Base-by-base conservation (phyloP, 1,284 basidiomycete genomes). In the Moniliella sp. region DNA sequence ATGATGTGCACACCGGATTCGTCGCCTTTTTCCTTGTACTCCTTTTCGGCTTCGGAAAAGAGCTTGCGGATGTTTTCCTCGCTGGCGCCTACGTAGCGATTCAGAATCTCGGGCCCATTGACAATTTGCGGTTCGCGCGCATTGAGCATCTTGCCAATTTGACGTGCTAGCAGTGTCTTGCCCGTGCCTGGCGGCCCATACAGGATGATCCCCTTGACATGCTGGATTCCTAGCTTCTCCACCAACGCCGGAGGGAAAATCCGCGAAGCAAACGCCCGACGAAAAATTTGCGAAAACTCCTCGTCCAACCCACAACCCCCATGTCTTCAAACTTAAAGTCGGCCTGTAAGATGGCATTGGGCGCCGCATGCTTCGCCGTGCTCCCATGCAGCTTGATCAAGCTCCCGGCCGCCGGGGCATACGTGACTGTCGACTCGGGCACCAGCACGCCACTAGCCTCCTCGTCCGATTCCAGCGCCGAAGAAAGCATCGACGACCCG, bases 261-360 rank as follows among this genome's bases (percentile, higher is more conserved):
- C 36, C 91, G 82, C 37, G 79, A 84, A 0, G 91, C 88, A 60
- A 99, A 99, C 0, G 91, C 91, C 57, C 91, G 78, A 61, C 91
- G 80, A 68, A 99, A 99, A 59, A 99, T 99, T 35, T 82, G 76
- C 36, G 74, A 74, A 57, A 99, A 99, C 59, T 99, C 91, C 5
- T 72, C 69, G 62, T 99, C 91, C 25, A 99, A 69, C 58, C 91
- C 91, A 58, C 91, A 51, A 99, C 94, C 15, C 91, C 91, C 88
- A 99, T 97, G 62, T 99, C 91, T 58, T 93, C 81, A 47, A 99
- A 99, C 63, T 91, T 94, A 73, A 99, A 99, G 65, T 94, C 94
- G 2, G 91, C 83, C 1, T 84, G 77, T 5, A 99, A 69, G 50
- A 99, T 93, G 0, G 88, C 84, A 58, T 94, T 97, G 9, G 84